Conservation (phyloP, 2,329 filamentous ascomycete genomes). For the Fusarium globosum region DNA sequence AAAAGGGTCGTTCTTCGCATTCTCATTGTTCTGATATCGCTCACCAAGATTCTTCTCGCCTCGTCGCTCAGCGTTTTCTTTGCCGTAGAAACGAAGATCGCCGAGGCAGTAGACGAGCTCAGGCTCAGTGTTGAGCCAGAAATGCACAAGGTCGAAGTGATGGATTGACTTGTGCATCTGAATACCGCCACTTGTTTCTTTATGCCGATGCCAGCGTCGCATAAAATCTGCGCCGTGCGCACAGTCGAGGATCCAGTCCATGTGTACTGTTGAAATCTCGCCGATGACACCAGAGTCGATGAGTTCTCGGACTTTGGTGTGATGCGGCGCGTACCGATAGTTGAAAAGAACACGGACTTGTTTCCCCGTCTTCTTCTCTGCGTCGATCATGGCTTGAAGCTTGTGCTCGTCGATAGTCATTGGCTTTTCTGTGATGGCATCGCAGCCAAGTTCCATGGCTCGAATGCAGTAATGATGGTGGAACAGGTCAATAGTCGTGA, state of each 20-base stretch:
- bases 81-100: slow-evolving; percentile 69
- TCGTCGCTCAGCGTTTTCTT: slow-evolving; percentile 67
- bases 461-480: slow-evolving; percentile 70
- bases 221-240: slow-evolving; percentile 72
- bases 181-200: slow-evolving; percentile 68
- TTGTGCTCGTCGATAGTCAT: slow-evolving; percentile 70
- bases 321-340: slow-evolving; percentile 72
- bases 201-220: slow-evolving; percentile 71
- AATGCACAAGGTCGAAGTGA: slow-evolving; percentile 71
- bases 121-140: slow-evolving; percentile 68
- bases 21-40: slow-evolving; percentile 61
- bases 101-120: slow-evolving; percentile 68
- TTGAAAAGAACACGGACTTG: slow-evolving; percentile 70
- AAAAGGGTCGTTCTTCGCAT: slow-evolving; percentile 66
- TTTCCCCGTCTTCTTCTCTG: slow-evolving; percentile 48
- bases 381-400: slow-evolving; percentile 59
- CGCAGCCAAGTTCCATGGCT: slow-evolving; percentile 68
- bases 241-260: slow-evolving; percentile 73
- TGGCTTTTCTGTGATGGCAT: slow-evolving; percentile 71
- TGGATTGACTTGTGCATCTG: slow-evolving; percentile 73
- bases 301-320: slow-evolving; percentile 68
- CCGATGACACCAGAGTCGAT: slow-evolving; percentile 66
- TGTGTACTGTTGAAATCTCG: slow-evolving; percentile 66
- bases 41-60: slow-evolving; percentile 63
- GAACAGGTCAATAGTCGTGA: slow-evolving; percentile 71